Conservation (phyloP, 306 rosid species). For the Cicer arietinum region DNA sequence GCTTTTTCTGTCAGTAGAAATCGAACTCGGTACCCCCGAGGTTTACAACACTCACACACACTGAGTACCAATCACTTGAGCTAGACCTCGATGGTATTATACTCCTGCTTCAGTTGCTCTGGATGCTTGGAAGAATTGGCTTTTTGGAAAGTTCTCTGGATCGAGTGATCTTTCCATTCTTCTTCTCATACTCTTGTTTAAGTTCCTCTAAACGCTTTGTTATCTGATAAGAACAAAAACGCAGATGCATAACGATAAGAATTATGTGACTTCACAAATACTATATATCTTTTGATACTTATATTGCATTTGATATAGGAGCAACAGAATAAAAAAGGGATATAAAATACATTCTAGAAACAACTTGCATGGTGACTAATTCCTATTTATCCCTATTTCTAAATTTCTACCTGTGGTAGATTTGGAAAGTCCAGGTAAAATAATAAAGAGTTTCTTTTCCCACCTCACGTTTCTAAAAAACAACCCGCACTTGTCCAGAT, state of each 20-base stretch:
- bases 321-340: background rate
- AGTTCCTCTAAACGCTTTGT: conserved; percentile 79
- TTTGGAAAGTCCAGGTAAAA: too few species aligned
- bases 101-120: conserved; percentile 35
- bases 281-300: background rate
- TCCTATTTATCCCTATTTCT: too few species aligned
- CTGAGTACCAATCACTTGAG: too few species aligned
- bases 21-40: too few species aligned
- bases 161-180: conserved; percentile 57
- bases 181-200: conserved; percentile 68
- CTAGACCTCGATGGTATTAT: background rate
- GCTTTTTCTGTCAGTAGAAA: background rate
- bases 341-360: background rate
- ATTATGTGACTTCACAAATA: background rate
- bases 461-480: too few species aligned
- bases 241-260: background rate
- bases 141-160: conserved; percentile 46
- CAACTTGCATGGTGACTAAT: too few species aligned
- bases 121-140: conserved; percentile 34
- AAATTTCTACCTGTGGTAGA: too few species aligned
- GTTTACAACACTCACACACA: too few species aligned
- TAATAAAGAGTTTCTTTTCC: too few species aligned
- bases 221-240: conserved; percentile 56
- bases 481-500: too few species aligned
- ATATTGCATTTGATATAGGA: background rate